A percentile compares a stretch with the other conserved stretches of the same genome.
Conservation (phyloP, 2,329 filamentous ascomycete species). For the Botrytis tulipae region DNA sequence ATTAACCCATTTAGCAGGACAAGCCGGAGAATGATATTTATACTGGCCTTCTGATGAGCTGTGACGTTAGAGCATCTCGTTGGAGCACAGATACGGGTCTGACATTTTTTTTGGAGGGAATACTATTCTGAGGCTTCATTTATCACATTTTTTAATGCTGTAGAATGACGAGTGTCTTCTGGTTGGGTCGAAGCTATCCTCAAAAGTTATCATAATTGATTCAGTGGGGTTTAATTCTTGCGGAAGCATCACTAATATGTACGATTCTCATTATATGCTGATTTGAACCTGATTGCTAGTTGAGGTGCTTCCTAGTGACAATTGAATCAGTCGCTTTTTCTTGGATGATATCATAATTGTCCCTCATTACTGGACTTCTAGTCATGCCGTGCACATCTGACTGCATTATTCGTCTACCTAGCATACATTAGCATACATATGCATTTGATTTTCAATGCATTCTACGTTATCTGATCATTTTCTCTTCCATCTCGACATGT, state of each 20-base stretch:
- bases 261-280: background rate
- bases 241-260: background rate
- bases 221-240: background rate
- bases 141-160: background rate
- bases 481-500: no score
- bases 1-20: conserved; percentile 19
- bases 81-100: conserved; percentile 68
- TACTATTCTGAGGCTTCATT: background rate
- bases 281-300: background rate
- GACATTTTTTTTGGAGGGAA: conserved; percentile 44
- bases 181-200: background rate
- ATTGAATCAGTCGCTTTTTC: background rate
- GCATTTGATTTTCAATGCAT: no score
- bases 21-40: conserved; percentile 41
- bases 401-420: background rate
- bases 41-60: conserved; percentile 61
- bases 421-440: no score
- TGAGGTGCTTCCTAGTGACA: no score
- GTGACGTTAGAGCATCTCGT: conserved; percentile 56
- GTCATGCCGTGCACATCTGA: background rate
- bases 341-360: background rate
- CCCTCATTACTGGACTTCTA: background rate
- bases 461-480: no score
- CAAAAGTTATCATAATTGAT: background rate
- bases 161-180: conserved; percentile 6